Conservation (phyloP, 2,329 filamentous ascomycete genomes). For the Knufia petricola region DNA sequence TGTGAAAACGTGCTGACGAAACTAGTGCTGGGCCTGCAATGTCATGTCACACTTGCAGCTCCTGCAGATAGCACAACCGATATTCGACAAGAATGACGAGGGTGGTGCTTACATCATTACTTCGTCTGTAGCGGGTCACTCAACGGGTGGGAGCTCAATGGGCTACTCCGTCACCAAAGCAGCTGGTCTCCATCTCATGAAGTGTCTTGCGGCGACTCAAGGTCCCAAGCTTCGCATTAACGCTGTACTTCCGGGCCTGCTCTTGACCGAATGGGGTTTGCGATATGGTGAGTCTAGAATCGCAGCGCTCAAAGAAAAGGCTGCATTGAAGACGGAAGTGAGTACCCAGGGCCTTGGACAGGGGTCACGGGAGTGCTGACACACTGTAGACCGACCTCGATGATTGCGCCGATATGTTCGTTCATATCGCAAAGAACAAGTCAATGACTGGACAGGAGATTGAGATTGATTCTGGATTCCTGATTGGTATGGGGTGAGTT, state of each 20-base stretch:
- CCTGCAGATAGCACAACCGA: slow-evolving; percentile 48
- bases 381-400: slow-evolving; percentile 32
- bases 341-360: slow-evolving; percentile 19
- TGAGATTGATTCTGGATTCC: slow-evolving; percentile 27
- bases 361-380: slow-evolving; percentile 11
- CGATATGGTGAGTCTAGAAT: slow-evolving; percentile 50
- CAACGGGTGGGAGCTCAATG: slow-evolving; percentile 52
- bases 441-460: slow-evolving; percentile 39
- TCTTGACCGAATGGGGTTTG: slow-evolving; percentile 61
- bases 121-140: slow-evolving; percentile 50
- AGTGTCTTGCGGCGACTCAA: slow-evolving; percentile 53
- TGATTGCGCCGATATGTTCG: slow-evolving; percentile 33
- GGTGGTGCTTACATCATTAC: slow-evolving; percentile 57
- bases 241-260: slow-evolving; percentile 53
- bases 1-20: slow-evolving; percentile 7
- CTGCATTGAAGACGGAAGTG: slow-evolving; percentile 51
- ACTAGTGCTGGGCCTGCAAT: slow-evolving; percentile 52
- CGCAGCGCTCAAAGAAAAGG: slow-evolving; percentile 43
- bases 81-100: slow-evolving; percentile 52
- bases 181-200: slow-evolving; percentile 60
- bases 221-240: slow-evolving; percentile 56
- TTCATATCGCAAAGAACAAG: slow-evolving; percentile 34
- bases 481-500: slow-evolving; percentile 11
- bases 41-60: slow-evolving; percentile 47
- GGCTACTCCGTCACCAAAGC: slow-evolving; percentile 74